phyloP scores from a whole-genome alignment of 1,284 basidiomycete species.

The Ustilago loliicola region DNA sequence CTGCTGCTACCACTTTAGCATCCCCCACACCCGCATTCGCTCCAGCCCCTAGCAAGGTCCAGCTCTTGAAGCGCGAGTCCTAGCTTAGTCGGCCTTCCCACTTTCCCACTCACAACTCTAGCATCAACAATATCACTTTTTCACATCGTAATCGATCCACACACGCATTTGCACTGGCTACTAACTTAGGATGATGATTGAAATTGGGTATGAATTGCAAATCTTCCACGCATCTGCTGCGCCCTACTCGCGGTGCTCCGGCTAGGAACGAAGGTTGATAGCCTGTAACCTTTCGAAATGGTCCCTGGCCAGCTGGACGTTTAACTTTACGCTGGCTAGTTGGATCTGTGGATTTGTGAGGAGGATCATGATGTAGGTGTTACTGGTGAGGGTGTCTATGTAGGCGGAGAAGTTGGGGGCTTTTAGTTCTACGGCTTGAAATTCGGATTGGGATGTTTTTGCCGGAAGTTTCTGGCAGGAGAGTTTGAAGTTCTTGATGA shows the following conservation, averaged over 20 bases:
- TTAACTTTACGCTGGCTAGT: conserved; percentile 84
- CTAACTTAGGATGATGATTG: background rate
- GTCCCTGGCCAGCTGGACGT: conserved; percentile 82
- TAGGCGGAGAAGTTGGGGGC: conserved; percentile 80
- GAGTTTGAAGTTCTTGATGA: conserved; percentile 94
- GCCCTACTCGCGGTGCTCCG: too few relatives aligned
- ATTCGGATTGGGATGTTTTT: conserved; percentile 45
- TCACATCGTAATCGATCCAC: background rate
- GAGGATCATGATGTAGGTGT: conserved; percentile 92
- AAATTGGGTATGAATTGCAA: background rate
- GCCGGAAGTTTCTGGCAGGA: conserved; percentile 75
- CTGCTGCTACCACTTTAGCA: background rate
- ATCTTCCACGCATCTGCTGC: background rate
- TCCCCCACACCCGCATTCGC: background rate
- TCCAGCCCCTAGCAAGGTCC: conserved; percentile 20
- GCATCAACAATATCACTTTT: background rate
- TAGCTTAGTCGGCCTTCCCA: background rate
- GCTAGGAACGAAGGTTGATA: conserved; percentile 37
- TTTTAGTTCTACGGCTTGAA: conserved; percentile 69
- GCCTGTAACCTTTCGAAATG: conserved; percentile 77
- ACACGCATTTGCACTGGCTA: background rate
- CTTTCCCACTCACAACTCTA: too few relatives aligned
- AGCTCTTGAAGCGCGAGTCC: conserved; percentile 37
- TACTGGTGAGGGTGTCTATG: conserved; percentile 92
- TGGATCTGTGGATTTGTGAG: conserved; percentile 88